Evolutionary conservation across 2,329 filamentous ascomycete genomes (phyloP).

Genomic region (Aspergillus pseudoglaucus): DNA sequence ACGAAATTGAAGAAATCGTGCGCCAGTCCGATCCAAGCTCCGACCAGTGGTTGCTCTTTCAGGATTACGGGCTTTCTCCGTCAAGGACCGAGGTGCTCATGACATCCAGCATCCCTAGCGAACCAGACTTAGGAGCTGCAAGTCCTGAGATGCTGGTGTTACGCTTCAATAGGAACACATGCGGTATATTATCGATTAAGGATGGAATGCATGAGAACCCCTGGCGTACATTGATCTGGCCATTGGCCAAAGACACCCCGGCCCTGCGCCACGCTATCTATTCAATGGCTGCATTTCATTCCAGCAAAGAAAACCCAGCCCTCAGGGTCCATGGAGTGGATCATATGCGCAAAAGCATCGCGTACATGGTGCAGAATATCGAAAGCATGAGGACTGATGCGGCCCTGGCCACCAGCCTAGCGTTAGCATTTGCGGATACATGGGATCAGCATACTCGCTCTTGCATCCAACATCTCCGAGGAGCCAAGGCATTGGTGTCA

Average conservation of each 20-base stretch:
- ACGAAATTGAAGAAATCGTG: constrained; percentile 52
- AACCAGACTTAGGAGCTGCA: constrained; percentile 44
- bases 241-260: constrained; percentile 56
- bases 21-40: constrained; percentile 29
- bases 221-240: constrained; percentile 66
- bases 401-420: constrained; percentile 63
- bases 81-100: constrained; percentile 23
- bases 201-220: constrained; percentile 64
- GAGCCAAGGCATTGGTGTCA: constrained; percentile 58
- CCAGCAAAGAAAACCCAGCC: constrained; percentile 50
- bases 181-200: constrained; percentile 64
- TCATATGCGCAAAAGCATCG: constrained; percentile 61
- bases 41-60: constrained; percentile 31
- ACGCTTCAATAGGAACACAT: constrained; percentile 60
- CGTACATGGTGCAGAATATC: constrained; percentile 53
- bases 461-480: constrained; percentile 63
- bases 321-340: constrained; percentile 59
- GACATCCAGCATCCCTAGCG: constrained; percentile 32
- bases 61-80: constrained; percentile 31
- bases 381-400: constrained; percentile 58
- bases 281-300: constrained; percentile 64
- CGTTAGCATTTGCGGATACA: constrained; percentile 62
- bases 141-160: constrained; percentile 57
- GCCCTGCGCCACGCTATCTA: constrained; percentile 63
- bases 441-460: constrained; percentile 66